phyloP scores from a whole-genome alignment of 163 green algal genomes.

The Chlorella variabilis region DNA sequence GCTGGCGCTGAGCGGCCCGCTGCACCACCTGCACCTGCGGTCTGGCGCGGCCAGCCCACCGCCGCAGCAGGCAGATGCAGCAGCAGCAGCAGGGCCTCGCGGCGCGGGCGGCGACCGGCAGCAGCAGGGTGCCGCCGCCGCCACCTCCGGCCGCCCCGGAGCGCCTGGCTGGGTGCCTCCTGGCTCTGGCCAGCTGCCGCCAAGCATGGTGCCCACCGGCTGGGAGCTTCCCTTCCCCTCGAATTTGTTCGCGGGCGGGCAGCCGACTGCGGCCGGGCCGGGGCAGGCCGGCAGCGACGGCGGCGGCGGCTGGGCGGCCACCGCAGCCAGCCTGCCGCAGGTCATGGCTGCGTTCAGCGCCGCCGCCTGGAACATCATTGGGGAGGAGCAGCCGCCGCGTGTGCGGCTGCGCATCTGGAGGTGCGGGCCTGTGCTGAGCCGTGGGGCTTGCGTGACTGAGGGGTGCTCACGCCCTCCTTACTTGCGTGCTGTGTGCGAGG shows the following conservation, averaged over 20 bases:
- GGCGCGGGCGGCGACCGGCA: constrained; percentile 16
- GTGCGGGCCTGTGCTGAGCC: too few relatives aligned
- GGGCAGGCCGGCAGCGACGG: background rate
- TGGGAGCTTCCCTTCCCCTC: constrained; percentile 63
- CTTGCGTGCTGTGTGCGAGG: too few relatives aligned
- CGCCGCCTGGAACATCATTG: constrained; percentile 61
- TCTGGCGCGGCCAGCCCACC: background rate
- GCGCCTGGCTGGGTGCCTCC: constrained; percentile 30
- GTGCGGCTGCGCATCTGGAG: constrained; percentile 87
- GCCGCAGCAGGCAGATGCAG: background rate
- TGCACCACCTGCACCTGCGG: constrained; percentile 8
- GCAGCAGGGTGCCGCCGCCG: background rate
- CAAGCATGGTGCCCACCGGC: constrained; percentile 63
- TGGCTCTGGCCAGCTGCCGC: constrained; percentile 45
- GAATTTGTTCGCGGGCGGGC: constrained; percentile 12
- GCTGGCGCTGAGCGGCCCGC: background rate
- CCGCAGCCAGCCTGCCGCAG: constrained; percentile 33
- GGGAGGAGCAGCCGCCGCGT: constrained; percentile 80
- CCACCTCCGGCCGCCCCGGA: background rate
- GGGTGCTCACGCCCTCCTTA: too few relatives aligned
- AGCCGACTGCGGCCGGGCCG: background rate
- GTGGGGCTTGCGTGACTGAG: constrained; percentile 25
- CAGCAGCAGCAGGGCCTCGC: background rate
- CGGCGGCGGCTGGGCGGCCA: constrained; percentile 14
- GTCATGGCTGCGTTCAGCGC: constrained; percentile 46